Percentiles rank a stretch among this genome's conserved stretches.
phyloP scores from a whole-genome alignment of 345 rosid species.

The Linum usitatissimum region DNA sequence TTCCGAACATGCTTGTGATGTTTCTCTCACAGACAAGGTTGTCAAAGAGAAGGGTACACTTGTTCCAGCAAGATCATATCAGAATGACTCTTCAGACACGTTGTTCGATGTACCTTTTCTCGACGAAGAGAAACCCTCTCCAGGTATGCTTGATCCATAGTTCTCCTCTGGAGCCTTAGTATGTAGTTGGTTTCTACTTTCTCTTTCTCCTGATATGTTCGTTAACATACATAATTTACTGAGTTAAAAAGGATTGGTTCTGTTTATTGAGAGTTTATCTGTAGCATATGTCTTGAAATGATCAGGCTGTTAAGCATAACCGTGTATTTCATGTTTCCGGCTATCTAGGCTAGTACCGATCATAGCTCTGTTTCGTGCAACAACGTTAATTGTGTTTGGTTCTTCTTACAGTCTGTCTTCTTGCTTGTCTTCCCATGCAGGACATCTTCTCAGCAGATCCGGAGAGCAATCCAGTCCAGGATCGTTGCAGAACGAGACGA shows the following conservation, averaged over 20 bases:
- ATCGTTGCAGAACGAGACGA: conserved; percentile 34
- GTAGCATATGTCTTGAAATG: too few species aligned
- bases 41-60: conserved; percentile 49
- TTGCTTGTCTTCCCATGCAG: conserved; percentile 25
- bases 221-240: too few species aligned
- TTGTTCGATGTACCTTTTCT: conserved; percentile 78
- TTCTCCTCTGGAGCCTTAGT: too few species aligned
- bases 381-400: too few species aligned
- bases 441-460: conserved; percentile 29
- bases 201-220: too few species aligned
- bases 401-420: conserved; percentile 15
- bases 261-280: too few species aligned
- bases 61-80: conserved; percentile 29
- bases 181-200: too few species aligned
- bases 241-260: too few species aligned
- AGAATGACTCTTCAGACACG: conserved; percentile 41
- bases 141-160: conserved; percentile 39
- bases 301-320: too few species aligned
- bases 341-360: too few species aligned
- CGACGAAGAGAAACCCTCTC: conserved; percentile 48
- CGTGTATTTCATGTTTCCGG: too few species aligned
- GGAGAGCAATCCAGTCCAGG: conserved; percentile 38
- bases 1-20: conserved; percentile 36
- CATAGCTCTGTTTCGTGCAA: too few species aligned
- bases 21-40: conserved; percentile 32